These are phyloP conservation scores for Anisodus acutangulus DNA, from an alignment of 257 asterid species.

Conservation along the genomic window DNA sequence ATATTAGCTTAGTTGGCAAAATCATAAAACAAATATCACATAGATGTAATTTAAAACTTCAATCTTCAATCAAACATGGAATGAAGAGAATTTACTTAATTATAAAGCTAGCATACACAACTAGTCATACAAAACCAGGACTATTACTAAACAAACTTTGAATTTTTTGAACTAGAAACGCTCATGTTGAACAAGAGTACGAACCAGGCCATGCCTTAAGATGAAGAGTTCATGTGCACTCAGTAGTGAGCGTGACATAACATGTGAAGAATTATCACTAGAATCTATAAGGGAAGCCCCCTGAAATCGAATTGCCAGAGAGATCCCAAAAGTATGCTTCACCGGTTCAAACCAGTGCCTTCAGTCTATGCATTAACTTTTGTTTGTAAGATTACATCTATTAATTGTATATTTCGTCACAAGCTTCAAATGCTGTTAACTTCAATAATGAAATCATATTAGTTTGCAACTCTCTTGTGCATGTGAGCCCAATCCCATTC, in stretches of 20 bases:
- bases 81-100: background rate
- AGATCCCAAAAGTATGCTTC: background rate
- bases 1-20: background rate
- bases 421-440: constrained; percentile 1
- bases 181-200: background rate
- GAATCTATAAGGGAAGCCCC: background rate
- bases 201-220: background rate
- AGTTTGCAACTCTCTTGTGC: background rate
- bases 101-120: background rate
- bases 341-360: background rate
- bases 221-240: background rate
- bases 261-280: background rate
- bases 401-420: background rate
- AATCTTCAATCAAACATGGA: background rate
- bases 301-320: background rate
- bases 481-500: background rate
- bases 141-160: no score
- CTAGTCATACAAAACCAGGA: background rate
- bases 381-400: background rate
- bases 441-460: background rate
- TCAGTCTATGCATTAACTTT: background rate
- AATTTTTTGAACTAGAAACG: background rate
- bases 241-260: background rate
- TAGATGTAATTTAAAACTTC: background rate
- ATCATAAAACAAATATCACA: background rate